phyloP scores from a whole-genome alignment of 2,329 filamentous ascomycete genomes.

The Trichoderma brevicompactum region DNA sequence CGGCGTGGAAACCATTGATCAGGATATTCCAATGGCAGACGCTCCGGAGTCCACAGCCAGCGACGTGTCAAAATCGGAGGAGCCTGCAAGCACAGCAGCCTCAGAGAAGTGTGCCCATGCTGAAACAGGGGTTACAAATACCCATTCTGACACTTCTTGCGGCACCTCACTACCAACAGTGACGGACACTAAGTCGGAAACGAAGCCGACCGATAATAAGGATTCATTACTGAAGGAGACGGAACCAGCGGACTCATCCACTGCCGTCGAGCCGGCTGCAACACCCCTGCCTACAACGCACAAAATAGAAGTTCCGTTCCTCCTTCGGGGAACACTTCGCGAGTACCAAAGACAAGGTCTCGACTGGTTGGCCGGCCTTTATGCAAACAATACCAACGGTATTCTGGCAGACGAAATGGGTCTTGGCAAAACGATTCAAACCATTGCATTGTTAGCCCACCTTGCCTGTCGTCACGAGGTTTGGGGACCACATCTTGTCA shows the following conservation, averaged over 20 bases:
- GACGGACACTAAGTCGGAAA: slow-evolving; percentile 48
- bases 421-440: slow-evolving; percentile 97
- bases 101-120: slow-evolving; percentile 43
- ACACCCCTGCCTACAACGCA: slow-evolving; percentile 40
- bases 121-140: slow-evolving; percentile 51
- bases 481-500: slow-evolving; percentile 94
- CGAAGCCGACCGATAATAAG: slow-evolving; percentile 41
- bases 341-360: slow-evolving; percentile 98
- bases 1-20: neutral
- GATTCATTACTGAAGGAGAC: slow-evolving; percentile 23
- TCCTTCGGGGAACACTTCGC: slow-evolving; percentile 84
- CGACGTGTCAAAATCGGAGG: slow-evolving; percentile 9
- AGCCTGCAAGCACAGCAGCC: neutral
- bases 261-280: slow-evolving; percentile 43
- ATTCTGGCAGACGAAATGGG: slow-evolving; percentile 99
- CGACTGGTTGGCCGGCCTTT: slow-evolving; percentile 93
- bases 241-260: slow-evolving; percentile 37
- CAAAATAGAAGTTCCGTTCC: slow-evolving; percentile 76
- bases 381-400: slow-evolving; percentile 90
- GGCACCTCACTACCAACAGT: slow-evolving; percentile 29
- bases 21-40: slow-evolving; percentile 15
- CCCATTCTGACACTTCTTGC: slow-evolving; percentile 47
- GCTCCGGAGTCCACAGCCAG: neutral
- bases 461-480: slow-evolving; percentile 86
- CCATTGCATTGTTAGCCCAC: slow-evolving; percentile 90